These are phyloP conservation scores for Ophiostoma novo-ulmi DNA, from an alignment of 2,329 filamentous ascomycete species.

Conservation along the genomic window DNA sequence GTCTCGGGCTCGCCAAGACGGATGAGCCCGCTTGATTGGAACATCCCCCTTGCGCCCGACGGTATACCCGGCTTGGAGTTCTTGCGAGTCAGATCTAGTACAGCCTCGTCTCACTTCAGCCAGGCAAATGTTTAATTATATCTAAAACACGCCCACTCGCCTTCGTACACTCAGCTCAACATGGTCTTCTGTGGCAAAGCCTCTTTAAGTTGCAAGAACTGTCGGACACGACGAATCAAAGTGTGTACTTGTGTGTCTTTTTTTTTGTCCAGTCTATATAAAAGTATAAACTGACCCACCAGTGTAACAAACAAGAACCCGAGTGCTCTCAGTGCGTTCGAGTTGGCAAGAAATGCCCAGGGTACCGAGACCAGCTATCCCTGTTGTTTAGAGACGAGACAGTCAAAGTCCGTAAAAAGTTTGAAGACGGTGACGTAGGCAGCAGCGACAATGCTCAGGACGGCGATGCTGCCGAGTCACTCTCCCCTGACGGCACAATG, in stretches of 20 bases:
- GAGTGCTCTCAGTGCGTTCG: slow-evolving; percentile 60
- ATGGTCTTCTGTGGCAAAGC: slow-evolving; percentile 57
- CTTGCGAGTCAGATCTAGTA: background rate
- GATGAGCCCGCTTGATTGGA: background rate
- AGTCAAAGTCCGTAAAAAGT: slow-evolving; percentile 56
- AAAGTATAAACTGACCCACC: background rate
- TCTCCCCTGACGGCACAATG: background rate
- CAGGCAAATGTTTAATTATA: slow-evolving; percentile 5
- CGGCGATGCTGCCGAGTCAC: background rate
- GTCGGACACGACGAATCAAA: slow-evolving; percentile 52
- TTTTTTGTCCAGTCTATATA: background rate
- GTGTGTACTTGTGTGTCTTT: slow-evolving; percentile 35
- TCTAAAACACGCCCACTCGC: background rate
- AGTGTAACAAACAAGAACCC: slow-evolving; percentile 58
- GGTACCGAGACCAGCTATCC: slow-evolving; percentile 59
- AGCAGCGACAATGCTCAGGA: background rate
- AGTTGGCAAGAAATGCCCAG: slow-evolving; percentile 55
- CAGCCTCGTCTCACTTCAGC: background rate
- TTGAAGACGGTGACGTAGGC: slow-evolving; percentile 37
- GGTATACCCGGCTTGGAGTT: background rate
- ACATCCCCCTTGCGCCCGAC: background rate
- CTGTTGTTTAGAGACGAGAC: slow-evolving; percentile 64
- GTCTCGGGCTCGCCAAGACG: background rate
- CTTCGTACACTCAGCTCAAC: slow-evolving; percentile 19
- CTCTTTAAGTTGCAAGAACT: slow-evolving; percentile 51